phyloP scores from a whole-genome alignment of 805 yeast species.

The Blastobotrys attinorum region DNA sequence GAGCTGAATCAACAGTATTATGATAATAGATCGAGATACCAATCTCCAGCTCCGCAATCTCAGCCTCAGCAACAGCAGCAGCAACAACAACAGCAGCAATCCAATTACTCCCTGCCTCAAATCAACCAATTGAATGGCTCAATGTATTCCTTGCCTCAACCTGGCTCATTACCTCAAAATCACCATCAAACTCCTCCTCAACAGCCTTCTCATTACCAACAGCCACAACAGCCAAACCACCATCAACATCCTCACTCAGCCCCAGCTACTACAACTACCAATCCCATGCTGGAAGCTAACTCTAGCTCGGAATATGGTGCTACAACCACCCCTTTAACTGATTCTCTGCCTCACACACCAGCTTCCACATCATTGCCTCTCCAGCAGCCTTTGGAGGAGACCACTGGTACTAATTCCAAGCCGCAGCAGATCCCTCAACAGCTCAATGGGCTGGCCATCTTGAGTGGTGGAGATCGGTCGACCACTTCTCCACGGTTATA shows the following conservation, averaged over 20 bases:
- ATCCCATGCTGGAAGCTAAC: too few species aligned
- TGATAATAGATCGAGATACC: not conserved
- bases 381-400: not conserved
- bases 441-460: conserved; percentile 8
- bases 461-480: conserved; percentile 4
- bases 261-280: conserved; percentile 2
- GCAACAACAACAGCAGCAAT: conserved; percentile 2
- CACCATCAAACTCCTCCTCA: too few species aligned
- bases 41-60: conserved; percentile 9
- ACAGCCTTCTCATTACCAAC: too few species aligned
- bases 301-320: conserved; percentile 1
- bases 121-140: not conserved
- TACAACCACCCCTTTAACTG: conserved; percentile 17
- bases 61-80: conserved; percentile 12
- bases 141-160: not conserved
- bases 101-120: not conserved
- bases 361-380: not conserved
- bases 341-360: conserved; percentile 18
- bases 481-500: conserved; percentile 2
- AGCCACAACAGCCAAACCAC: not conserved
- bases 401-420: not conserved
- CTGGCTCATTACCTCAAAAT: not conserved
- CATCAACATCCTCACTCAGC: not conserved
- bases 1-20: conserved; percentile 1
- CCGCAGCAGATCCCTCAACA: not conserved